phyloP scores from a whole-genome alignment of 2,329 filamentous ascomycete genomes.

The Rhexocercosporidium sp. region DNA sequence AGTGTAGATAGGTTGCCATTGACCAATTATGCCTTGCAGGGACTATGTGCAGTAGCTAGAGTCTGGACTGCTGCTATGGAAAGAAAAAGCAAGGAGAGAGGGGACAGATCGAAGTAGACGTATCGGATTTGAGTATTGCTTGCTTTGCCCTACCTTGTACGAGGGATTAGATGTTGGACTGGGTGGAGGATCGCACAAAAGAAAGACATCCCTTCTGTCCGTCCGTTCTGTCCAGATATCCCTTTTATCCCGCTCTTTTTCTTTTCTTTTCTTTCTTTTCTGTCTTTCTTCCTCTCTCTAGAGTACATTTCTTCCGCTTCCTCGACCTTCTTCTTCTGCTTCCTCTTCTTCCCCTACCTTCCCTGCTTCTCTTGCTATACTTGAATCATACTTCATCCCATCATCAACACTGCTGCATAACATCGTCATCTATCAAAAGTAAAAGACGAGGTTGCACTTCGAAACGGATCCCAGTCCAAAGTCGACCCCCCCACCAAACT shows the following conservation, averaged over 20 bases:
- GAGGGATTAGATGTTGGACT: neutral
- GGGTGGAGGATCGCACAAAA: conserved; percentile 11
- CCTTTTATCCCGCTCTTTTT: neutral
- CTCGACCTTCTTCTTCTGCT: neutral
- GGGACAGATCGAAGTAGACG: neutral
- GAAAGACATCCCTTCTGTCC: neutral
- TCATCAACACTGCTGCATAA: neutral
- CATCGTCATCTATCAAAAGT: neutral
- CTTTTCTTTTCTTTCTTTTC: neutral
- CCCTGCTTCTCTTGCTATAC: neutral
- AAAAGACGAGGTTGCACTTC: neutral
- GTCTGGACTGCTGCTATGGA: neutral
- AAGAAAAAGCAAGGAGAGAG: conserved; percentile 1
- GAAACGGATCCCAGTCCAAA: neutral
- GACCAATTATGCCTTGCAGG: neutral
- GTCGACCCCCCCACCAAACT: neutral
- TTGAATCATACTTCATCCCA: neutral
- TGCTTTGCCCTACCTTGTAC: conserved; percentile 4
- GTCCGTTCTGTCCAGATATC: neutral
- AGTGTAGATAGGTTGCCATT: neutral
- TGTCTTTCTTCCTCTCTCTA: too few species aligned
- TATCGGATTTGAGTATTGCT: neutral
- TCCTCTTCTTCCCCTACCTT: neutral
- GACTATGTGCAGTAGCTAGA: neutral
- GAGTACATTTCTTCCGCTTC: neutral